Conservation (phyloP, 78 protist genomes). For the slime mould (Dictyostelium discoideum) region DNA sequence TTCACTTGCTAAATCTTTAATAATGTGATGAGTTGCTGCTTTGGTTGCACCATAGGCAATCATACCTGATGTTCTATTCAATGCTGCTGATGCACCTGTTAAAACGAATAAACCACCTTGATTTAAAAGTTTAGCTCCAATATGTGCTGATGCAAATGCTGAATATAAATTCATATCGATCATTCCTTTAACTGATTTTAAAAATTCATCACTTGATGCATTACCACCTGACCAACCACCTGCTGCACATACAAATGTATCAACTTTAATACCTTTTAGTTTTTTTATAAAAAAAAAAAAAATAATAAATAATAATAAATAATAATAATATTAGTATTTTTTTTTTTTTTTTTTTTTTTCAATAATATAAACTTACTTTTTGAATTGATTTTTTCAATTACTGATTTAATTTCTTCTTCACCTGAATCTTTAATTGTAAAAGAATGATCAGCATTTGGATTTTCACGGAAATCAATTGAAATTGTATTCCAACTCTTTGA, state of each 20-base stretch:
- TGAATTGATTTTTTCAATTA: neutral
- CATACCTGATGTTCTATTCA: slow-evolving; percentile 83
- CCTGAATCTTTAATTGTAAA: slow-evolving; percentile 24
- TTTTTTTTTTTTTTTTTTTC: neutral
- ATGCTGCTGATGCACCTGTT: slow-evolving; percentile 85
- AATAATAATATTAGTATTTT: neutral
- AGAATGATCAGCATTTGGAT: neutral
- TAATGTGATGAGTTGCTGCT: slow-evolving; percentile 87
- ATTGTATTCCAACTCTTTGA: slow-evolving; percentile 52
- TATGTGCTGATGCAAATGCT: slow-evolving; percentile 74
- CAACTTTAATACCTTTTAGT: slow-evolving; percentile 9
- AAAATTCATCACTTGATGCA: slow-evolving; percentile 13
- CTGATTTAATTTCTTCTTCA: slow-evolving; percentile 28
- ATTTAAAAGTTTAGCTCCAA: slow-evolving; percentile 48
- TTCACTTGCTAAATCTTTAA: slow-evolving; percentile 69
- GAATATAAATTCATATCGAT: slow-evolving; percentile 49
- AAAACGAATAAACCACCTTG: slow-evolving; percentile 83
- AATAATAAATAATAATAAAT: neutral
- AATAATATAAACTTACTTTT: neutral
- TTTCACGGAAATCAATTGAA: slow-evolving; percentile 67
- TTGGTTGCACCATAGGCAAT: slow-evolving; percentile 91
- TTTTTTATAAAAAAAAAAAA: neutral
- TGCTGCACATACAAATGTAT: slow-evolving; percentile 87
- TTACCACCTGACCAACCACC: slow-evolving; percentile 90
- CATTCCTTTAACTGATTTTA: slow-evolving; percentile 80